Evolutionary conservation across 306 rosid genomes (phyloP).

Genomic region (Castanea sativa): DNA sequence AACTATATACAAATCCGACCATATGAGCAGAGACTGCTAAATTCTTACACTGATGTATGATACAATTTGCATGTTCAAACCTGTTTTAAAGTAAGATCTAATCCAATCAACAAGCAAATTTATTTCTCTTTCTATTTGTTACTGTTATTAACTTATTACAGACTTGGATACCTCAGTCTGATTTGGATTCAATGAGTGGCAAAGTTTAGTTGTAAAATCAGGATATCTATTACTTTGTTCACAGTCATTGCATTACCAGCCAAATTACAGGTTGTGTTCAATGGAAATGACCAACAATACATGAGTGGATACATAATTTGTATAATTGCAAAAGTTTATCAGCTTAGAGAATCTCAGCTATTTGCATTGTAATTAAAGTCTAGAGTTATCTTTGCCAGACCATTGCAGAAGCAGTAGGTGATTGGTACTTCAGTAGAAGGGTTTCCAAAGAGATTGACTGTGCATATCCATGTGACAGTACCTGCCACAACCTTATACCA

Average conservation of each 20-base stretch:
- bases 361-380: not conserved
- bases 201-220: too few relatives aligned
- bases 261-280: not conserved
- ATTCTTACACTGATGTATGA: too few relatives aligned
- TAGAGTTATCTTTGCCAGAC: conserved; percentile 49
- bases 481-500: conserved; percentile 78
- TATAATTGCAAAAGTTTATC: not conserved
- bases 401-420: conserved; percentile 90
- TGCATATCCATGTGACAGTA: conserved; percentile 81
- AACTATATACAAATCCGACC: too few relatives aligned
- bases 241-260: not conserved
- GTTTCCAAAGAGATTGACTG: conserved; percentile 63
- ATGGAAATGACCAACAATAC: not conserved
- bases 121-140: not conserved
- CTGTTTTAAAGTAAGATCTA: too few relatives aligned
- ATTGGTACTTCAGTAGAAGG: conserved; percentile 83
- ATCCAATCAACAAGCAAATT: too few relatives aligned
- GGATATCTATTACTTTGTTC: too few relatives aligned
- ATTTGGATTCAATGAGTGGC: too few relatives aligned
- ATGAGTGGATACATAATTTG: not conserved
- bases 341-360: not conserved
- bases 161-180: too few relatives aligned
- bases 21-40: too few relatives aligned
- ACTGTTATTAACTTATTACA: too few relatives aligned
- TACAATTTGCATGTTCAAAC: too few relatives aligned